Evolutionary conservation across 345 rosid species (phyloP).

Genomic region (Jatropha curcas): DNA sequence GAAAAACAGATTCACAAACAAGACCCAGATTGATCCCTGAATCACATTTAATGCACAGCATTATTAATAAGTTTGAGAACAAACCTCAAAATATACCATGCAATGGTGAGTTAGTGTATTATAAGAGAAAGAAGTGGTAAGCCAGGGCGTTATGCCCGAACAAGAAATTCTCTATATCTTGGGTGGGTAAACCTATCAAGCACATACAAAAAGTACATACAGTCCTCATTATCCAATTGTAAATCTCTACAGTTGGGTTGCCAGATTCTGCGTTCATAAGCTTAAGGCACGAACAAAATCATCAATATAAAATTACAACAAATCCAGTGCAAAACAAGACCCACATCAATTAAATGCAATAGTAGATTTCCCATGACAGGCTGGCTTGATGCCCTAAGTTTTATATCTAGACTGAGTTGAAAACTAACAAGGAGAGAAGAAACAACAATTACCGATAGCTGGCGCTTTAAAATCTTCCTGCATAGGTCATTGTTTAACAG

Average conservation of each 20-base stretch:
- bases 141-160: conserved; percentile 98
- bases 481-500: conserved; percentile 97
- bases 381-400: neutral
- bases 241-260: neutral
- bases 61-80: conserved; percentile 13
- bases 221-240: conserved; percentile 1
- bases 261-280: neutral
- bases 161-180: conserved; percentile 96
- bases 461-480: conserved; percentile 94
- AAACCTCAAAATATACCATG: conserved; percentile 99
- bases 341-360: neutral
- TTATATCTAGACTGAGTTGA: neutral
- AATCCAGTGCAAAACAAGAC: neutral
- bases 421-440: neutral
- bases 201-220: conserved; percentile 9
- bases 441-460: conserved; percentile 70
- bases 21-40: neutral
- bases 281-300: neutral
- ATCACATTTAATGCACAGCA: neutral
- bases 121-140: conserved; percentile 93
- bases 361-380: neutral
- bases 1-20: neutral
- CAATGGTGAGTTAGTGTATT: conserved; percentile 94
- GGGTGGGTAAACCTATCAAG: conserved; percentile 88
- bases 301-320: neutral